Evolutionary conservation across 257 asterid genomes (phyloP).

Genomic region (Nicotiana paniculata): DNA sequence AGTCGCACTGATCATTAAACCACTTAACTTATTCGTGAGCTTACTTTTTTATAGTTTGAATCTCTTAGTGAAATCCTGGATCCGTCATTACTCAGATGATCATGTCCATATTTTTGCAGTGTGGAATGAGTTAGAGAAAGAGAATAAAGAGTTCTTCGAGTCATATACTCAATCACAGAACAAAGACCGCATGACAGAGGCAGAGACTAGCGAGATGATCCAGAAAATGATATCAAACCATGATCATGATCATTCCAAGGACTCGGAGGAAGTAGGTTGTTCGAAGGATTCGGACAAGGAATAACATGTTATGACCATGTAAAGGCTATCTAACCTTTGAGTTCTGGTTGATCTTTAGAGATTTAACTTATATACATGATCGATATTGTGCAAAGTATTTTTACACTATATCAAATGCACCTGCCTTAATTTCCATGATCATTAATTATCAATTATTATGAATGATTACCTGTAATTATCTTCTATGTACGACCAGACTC

Average conservation of each 20-base stretch:
- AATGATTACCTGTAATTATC: not conserved
- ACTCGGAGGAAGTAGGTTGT: not conserved
- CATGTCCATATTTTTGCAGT: slow-evolving; percentile 15
- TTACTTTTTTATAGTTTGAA: too few relatives aligned
- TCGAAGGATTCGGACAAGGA: not conserved
- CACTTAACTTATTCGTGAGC: not conserved
- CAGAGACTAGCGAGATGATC: slow-evolving; percentile 29
- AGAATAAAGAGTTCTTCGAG: slow-evolving; percentile 39
- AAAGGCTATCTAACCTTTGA: not conserved
- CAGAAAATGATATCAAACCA: slow-evolving; percentile 23
- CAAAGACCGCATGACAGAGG: slow-evolving; percentile 30
- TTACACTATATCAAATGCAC: too few relatives aligned
- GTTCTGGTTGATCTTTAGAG: not conserved
- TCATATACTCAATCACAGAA: slow-evolving; percentile 27
- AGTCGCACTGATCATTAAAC: too few relatives aligned
- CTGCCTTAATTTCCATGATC: too few relatives aligned
- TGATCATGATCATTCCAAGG: slow-evolving; percentile 1
- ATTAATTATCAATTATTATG: not conserved
- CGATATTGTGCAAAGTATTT: too few relatives aligned
- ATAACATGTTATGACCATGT: not conserved
- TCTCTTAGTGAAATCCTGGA: too few relatives aligned
- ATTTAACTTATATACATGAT: not conserved
- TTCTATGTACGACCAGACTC: too few relatives aligned
- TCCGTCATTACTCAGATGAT: not conserved
- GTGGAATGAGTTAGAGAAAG: slow-evolving; percentile 46